Evolutionary conservation across 805 yeast genomes (phyloP).

Genomic region (Spencermartinsiella europaea): DNA sequence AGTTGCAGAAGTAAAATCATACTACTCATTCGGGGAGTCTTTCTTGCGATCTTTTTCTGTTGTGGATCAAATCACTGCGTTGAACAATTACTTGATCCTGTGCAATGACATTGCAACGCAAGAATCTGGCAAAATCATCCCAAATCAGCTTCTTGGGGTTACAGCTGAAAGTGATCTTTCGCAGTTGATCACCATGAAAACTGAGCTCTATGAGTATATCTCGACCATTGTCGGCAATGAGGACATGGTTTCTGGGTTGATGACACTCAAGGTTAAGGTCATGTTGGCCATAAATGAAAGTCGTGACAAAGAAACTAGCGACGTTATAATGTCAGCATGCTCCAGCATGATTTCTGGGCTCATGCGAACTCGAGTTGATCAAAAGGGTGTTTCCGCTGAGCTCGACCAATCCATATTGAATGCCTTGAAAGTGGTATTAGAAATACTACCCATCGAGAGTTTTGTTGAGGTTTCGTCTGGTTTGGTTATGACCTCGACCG

Average conservation of each 20-base stretch:
- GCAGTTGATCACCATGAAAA: constrained; percentile 47
- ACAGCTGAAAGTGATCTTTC: constrained; percentile 14
- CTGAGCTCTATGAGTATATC: constrained; percentile 51
- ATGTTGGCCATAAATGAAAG: constrained; percentile 31
- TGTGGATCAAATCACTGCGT: constrained; percentile 43
- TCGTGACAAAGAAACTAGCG: constrained; percentile 1
- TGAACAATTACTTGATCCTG: constrained; percentile 23
- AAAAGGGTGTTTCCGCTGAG: not conserved
- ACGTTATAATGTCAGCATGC: constrained; percentile 5
- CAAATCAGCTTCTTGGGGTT: constrained; percentile 7
- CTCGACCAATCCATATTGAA: constrained; percentile 40
- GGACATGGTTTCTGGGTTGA: constrained; percentile 36
- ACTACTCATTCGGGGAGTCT: constrained; percentile 66
- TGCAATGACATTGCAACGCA: constrained; percentile 27
- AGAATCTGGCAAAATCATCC: constrained; percentile 30
- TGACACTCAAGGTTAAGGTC: constrained; percentile 51
- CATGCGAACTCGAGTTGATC: not conserved
- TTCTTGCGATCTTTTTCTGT: constrained; percentile 67
- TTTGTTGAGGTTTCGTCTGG: constrained; percentile 60
- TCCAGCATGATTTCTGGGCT: constrained; percentile 14
- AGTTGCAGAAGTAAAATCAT: constrained; percentile 57
- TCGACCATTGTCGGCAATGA: constrained; percentile 42
- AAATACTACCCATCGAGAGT: constrained; percentile 67
- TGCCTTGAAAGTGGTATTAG: constrained; percentile 57
- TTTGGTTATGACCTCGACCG: constrained; percentile 32